Percentiles rank a stretch among this genome's conserved stretches.
Conservation (phyloP, 352 stramenopile genomes). For the Globisporangium heterothallicum region DNA sequence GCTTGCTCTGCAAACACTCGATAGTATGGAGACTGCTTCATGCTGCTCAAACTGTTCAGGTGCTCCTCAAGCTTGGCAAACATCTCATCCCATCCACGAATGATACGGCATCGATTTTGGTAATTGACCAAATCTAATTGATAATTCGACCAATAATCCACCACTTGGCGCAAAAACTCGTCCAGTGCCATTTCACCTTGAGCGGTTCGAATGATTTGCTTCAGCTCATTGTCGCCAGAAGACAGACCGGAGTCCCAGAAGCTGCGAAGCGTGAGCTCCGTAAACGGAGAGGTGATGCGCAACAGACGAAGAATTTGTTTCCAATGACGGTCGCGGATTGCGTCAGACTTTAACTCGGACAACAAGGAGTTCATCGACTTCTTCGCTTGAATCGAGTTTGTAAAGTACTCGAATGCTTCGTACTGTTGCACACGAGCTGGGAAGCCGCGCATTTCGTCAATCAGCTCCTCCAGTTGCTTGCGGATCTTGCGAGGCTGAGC, state of each 20-base stretch:
- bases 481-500: conserved; percentile 94
- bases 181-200: conserved; percentile 99
- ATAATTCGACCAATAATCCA: conserved; percentile 88
- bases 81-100: conserved; percentile 98
- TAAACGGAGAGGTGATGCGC: conserved; percentile 90
- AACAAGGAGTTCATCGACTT: conserved; percentile 93
- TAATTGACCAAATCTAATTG: conserved; percentile 92
- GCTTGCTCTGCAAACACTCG: conserved; percentile 97
- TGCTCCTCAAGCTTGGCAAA: conserved; percentile 99
- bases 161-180: conserved; percentile 96
- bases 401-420: conserved; percentile 94
- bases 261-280: conserved; percentile 94
- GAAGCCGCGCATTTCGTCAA: conserved; percentile 94
- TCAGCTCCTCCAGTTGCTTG: conserved; percentile 95
- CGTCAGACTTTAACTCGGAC: conserved; percentile 97
- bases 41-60: conserved; percentile 95
- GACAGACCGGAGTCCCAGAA: conserved; percentile 97
- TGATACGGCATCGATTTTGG: conserved; percentile 94
- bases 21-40: conserved; percentile 99
- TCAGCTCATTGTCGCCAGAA: conserved; percentile 92
- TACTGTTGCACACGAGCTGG: conserved; percentile 97
- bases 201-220: conserved; percentile 95
- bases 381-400: conserved; percentile 92
- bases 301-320: conserved; percentile 95
- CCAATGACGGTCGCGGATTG: conserved; percentile 99